phyloP scores from a whole-genome alignment of 176 grass and related monocot genomes.

The Microstegium vimineum region DNA sequence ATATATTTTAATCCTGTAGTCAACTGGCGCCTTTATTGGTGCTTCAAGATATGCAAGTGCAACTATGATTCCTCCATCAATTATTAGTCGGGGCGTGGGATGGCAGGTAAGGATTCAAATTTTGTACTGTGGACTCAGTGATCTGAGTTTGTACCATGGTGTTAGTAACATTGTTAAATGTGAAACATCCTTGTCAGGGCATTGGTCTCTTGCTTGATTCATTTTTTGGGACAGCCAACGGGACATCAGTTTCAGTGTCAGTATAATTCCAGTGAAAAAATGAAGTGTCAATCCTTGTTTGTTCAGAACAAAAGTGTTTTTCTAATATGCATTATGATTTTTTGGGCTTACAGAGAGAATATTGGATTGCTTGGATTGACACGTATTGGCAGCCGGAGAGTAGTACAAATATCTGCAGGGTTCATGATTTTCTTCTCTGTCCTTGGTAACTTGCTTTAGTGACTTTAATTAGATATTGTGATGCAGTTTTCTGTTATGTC shows the following conservation, averaged over 20 bases:
- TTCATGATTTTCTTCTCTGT: constrained; percentile 99
- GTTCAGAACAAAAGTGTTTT: background rate
- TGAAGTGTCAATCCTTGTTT: background rate
- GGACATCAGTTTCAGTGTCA: constrained; percentile 74
- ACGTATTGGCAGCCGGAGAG: constrained; percentile 69
- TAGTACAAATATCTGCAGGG: constrained; percentile 95
- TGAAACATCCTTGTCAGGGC: constrained; percentile 43
- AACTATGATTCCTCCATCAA: constrained; percentile 75
- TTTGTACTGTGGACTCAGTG: background rate
- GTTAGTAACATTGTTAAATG: background rate
- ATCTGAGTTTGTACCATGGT: background rate
- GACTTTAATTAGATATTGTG: background rate
- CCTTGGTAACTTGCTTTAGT: constrained; percentile 52
- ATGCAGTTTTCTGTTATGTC: background rate
- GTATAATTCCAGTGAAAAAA: background rate
- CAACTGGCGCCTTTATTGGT: constrained; percentile 79
- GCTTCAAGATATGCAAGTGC: constrained; percentile 87
- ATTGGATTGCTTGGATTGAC: constrained; percentile 77
- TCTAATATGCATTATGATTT: constrained; percentile 12
- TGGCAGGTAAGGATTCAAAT: constrained; percentile 64
- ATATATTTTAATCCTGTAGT: constrained; percentile 27
- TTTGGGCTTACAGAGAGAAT: constrained; percentile 65
- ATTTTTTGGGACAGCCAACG: constrained; percentile 81
- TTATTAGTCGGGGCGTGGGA: constrained; percentile 84
- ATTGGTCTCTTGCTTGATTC: constrained; percentile 72